phyloP scores from a whole-genome alignment of 345 rosid genomes.

The Gossypium ekmanianum region DNA sequence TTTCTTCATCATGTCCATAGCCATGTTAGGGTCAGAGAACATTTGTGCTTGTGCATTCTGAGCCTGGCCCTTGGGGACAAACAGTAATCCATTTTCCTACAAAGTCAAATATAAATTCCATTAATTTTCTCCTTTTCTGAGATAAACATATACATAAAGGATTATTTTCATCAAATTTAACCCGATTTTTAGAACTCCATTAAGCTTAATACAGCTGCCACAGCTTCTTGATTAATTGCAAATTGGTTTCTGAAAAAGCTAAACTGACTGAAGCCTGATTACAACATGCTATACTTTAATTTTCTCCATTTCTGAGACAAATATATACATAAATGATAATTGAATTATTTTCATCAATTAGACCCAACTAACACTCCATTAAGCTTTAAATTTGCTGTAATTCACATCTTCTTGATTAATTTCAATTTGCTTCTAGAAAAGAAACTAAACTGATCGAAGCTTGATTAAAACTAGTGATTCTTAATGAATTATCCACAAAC shows the following conservation, averaged over 20 bases:
- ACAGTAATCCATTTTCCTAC: conserved; percentile 89
- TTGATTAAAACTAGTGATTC: background rate
- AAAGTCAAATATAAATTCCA: conserved; percentile 12
- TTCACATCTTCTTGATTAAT: background rate
- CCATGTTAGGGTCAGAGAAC: conserved; percentile 99
- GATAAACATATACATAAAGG: background rate
- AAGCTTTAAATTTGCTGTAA: background rate
- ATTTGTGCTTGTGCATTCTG: conserved; percentile 92
- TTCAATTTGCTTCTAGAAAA: background rate
- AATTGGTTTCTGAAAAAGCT: background rate
- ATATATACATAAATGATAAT: background rate
- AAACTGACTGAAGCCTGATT: background rate
- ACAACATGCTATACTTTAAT: background rate
- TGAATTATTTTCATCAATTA: background rate
- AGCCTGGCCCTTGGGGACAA: conserved; percentile 79
- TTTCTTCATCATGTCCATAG: conserved; percentile 99
- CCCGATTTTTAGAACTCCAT: background rate
- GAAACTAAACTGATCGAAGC: background rate
- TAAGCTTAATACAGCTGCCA: background rate
- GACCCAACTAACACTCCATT: background rate
- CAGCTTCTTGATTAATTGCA: background rate
- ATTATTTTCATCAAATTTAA: background rate
- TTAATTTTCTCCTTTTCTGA: background rate
- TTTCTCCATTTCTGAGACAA: background rate
- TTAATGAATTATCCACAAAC: background rate